phyloP scores from a whole-genome alignment of 225 moss, liverwort and hornwort species.

The Antitrichia curtipendula region DNA sequence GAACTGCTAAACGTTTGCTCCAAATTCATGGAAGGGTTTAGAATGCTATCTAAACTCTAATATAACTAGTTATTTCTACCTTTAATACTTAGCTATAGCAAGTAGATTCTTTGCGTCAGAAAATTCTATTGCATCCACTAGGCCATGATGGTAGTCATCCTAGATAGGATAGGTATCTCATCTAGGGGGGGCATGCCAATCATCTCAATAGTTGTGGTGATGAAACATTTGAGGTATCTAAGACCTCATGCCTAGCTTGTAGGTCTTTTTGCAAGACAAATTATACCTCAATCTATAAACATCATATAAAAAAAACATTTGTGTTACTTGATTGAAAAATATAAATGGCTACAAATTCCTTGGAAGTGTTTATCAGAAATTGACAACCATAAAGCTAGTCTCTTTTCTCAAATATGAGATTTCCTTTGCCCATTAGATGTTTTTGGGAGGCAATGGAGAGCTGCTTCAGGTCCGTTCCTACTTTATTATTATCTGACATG shows the following conservation, averaged over 20 bases:
- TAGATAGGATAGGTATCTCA: background rate
- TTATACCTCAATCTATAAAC: background rate
- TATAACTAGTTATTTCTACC: accelerated
- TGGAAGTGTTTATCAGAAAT: too few relatives aligned
- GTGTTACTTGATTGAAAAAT: background rate
- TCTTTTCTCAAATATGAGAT: too few relatives aligned
- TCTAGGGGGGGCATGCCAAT: accelerated
- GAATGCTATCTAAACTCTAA: background rate
- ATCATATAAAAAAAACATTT: background rate
- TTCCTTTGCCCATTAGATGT: too few relatives aligned
- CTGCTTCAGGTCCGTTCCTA: too few relatives aligned
- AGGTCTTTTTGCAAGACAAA: background rate
- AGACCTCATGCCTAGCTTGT: background rate
- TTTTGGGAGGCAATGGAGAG: too few relatives aligned
- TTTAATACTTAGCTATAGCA: background rate
- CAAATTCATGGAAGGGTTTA: background rate
- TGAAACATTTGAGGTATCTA: background rate
- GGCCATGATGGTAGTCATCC: accelerated
- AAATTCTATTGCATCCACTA: background rate
- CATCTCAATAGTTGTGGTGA: accelerated
- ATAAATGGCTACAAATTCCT: background rate
- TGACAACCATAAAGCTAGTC: too few relatives aligned
- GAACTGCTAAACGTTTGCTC: background rate
- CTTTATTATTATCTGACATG: too few relatives aligned
- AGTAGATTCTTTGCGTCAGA: accelerated